phyloP scores from a whole-genome alignment of 495 filamentous ascomycete genomes.

The Clavariopsis aquatica region DNA sequence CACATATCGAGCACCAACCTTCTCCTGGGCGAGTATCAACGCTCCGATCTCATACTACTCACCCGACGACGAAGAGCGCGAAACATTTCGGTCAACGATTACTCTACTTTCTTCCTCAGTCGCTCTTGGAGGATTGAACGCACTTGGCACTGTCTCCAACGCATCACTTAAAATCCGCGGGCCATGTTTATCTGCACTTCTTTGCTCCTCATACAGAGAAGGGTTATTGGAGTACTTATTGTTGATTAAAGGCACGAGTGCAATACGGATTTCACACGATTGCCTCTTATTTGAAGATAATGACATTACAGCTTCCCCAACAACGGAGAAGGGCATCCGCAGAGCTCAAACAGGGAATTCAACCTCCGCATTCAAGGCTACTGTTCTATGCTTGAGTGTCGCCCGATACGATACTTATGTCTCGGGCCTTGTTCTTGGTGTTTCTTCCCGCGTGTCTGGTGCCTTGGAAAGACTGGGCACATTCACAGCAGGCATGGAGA shows the following conservation, averaged over 20 bases:
- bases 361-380: constrained; percentile 1
- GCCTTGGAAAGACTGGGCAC: constrained; percentile 19
- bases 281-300: constrained; percentile 8
- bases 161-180: constrained; percentile 16
- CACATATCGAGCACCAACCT: constrained; percentile 14
- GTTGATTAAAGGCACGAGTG: constrained; percentile 23
- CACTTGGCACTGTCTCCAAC: constrained; percentile 15
- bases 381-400: constrained; percentile 17
- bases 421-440: constrained; percentile 23
- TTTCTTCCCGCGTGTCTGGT: not conserved
- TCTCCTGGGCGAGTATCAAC: constrained; percentile 23
- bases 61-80: constrained; percentile 16
- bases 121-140: constrained; percentile 17
- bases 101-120: constrained; percentile 9
- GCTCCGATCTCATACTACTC: constrained; percentile 15
- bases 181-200: constrained; percentile 10
- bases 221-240: constrained; percentile 13
- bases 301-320: not conserved
- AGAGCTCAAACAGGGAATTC: not conserved
- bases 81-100: constrained; percentile 7
- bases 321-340: constrained; percentile 2
- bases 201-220: constrained; percentile 14
- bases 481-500: constrained; percentile 22
- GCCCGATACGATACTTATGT: constrained; percentile 20
- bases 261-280: constrained; percentile 20